Conservation (phyloP, 371 early-diverging fungal genomes). For the Zopfochytrium polystomum region DNA sequence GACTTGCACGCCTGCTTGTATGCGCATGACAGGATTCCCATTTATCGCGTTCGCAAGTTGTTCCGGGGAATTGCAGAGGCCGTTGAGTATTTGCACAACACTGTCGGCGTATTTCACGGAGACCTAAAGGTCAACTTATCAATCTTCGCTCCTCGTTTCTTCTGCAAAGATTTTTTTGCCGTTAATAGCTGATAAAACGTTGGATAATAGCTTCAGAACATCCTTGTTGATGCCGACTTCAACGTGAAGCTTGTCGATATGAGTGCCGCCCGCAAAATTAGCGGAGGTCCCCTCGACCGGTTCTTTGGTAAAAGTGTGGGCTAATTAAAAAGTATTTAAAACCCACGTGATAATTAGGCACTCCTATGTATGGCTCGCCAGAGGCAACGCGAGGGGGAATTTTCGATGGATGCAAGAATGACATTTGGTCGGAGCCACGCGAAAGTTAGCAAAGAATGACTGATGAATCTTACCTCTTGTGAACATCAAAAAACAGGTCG, state of each 20-base stretch:
- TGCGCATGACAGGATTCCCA: neutral
- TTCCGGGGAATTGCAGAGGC: neutral
- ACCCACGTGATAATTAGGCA: too few relatives aligned
- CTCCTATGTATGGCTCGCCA: conserved; percentile 7
- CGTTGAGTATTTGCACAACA: neutral
- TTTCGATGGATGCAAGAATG: conserved; percentile 10
- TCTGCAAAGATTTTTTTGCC: too few relatives aligned
- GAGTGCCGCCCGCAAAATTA: conserved; percentile 2
- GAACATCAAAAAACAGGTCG: neutral
- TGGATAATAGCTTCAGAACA: conserved; percentile 5
- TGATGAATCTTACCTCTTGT: neutral
- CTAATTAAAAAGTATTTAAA: neutral
- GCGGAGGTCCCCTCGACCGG: neutral
- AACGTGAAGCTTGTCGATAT: conserved; percentile 2
- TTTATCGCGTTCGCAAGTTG: neutral
- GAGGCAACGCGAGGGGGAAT: conserved; percentile 1
- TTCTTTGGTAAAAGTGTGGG: conserved; percentile 5
- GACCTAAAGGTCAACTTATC: conserved; percentile 3
- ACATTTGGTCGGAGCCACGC: neutral
- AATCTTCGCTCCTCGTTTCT: neutral
- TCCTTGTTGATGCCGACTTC: neutral
- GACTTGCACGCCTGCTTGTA: conserved; percentile 9
- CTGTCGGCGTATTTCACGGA: neutral
- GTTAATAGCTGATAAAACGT: too few relatives aligned
- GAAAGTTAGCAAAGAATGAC: too few relatives aligned